A percentile compares a stretch with the other conserved stretches of the same genome.
These are phyloP conservation scores for Prunus dulcis DNA, from an alignment of 306 rosid species.

Conservation along the genomic window DNA sequence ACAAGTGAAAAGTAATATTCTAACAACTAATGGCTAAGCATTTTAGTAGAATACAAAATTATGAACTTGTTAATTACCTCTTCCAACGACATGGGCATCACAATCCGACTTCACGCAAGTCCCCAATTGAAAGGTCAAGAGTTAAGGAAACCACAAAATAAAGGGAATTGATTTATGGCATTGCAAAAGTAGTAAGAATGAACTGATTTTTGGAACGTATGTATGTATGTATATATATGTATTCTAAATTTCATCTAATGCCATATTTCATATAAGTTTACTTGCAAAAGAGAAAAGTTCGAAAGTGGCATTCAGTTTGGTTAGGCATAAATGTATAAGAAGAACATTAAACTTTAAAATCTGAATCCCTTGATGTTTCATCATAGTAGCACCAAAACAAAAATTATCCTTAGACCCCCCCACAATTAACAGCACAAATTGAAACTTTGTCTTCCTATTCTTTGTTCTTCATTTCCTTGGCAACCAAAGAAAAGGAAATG, in stretches of 20 bases:
- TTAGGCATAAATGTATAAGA: neutral
- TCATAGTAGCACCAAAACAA: neutral
- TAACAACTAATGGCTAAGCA: neutral
- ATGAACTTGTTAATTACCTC: constrained; percentile 29
- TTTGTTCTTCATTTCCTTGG: neutral
- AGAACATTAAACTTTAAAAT: neutral
- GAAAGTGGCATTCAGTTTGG: neutral
- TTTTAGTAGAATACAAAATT: neutral
- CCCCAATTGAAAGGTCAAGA: constrained; percentile 10
- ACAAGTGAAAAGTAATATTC: neutral
- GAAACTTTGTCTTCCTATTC: neutral
- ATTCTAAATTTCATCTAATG: neutral
- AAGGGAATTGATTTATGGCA: neutral
- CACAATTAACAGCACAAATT: neutral
- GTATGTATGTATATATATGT: neutral
- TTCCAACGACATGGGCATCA: constrained; percentile 43
- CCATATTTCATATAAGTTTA: neutral
- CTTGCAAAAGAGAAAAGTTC: neutral
- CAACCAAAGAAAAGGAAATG: neutral
- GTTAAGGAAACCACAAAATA: constrained; percentile 28
- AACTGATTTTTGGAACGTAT: neutral
- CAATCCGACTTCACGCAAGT: constrained; percentile 38
- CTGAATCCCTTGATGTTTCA: neutral
- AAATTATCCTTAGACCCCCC: neutral
- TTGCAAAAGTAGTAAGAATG: neutral